Evolutionary conservation across 1,284 basidiomycete genomes (phyloP).

Genomic region (Agaricales sp.): DNA sequence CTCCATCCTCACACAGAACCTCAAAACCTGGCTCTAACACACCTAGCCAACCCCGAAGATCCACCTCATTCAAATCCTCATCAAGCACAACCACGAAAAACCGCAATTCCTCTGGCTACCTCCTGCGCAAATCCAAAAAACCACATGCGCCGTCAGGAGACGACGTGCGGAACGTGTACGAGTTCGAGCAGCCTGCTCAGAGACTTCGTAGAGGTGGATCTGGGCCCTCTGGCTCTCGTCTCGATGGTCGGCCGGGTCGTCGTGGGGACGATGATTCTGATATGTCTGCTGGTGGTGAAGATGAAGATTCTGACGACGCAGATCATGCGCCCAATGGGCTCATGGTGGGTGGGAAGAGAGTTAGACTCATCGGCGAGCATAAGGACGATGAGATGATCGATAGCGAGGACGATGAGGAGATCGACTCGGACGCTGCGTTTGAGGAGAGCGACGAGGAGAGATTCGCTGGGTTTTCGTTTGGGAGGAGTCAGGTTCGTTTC

Average conservation of each 20-base stretch:
- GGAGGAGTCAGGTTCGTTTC: slow-evolving; percentile 34
- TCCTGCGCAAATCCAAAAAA: neutral
- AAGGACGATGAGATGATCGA: slow-evolving; percentile 37
- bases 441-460: slow-evolving; percentile 77
- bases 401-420: slow-evolving; percentile 68
- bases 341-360: neutral
- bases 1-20: neutral
- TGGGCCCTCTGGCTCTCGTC: neutral
- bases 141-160: neutral
- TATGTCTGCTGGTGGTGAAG: neutral
- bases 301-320: neutral
- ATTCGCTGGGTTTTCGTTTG: slow-evolving; percentile 55
- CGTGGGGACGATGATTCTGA: neutral
- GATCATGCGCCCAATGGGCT: neutral
- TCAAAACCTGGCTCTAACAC: neutral
- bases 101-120: neutral
- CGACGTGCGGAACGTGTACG: neutral
- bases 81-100: neutral
- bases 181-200: neutral
- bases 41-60: neutral
- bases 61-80: neutral
- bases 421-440: slow-evolving; percentile 72
- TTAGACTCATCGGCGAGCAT: neutral
- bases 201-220: neutral
- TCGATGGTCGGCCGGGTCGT: neutral